A percentile compares a stretch with the other conserved stretches of the same genome.
These are phyloP conservation scores for Telopea speciosissima DNA, from an alignment of 177 flowering plant species.

Conservation along the genomic window DNA sequence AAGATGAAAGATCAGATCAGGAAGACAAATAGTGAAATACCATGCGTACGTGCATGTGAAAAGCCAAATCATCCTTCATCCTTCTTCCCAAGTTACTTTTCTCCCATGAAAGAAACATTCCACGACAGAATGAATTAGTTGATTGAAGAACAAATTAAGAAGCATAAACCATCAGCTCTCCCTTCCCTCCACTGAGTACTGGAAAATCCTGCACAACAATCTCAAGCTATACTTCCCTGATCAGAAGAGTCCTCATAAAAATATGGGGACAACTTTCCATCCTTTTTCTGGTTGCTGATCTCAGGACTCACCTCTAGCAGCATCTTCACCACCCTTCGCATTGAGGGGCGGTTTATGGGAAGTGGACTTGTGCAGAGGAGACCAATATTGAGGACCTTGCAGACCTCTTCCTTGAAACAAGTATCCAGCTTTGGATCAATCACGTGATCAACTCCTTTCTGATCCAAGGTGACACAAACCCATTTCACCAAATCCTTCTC, in stretches of 20 bases:
- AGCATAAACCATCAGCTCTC: neutral
- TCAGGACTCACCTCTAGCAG: slow-evolving; percentile 44
- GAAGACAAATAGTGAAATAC: neutral
- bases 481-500: slow-evolving; percentile 78
- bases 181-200: neutral
- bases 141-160: neutral
- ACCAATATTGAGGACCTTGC: slow-evolving; percentile 52
- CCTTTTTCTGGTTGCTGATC: slow-evolving; percentile 24
- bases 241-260: slow-evolving; percentile 39
- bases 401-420: slow-evolving; percentile 44
- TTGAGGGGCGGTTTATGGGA: slow-evolving; percentile 80
- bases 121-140: neutral
- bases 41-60: neutral
- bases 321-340: slow-evolving; percentile 76
- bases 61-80: neutral
- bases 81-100: neutral
- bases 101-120: neutral
- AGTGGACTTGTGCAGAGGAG: slow-evolving; percentile 61
- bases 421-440: slow-evolving; percentile 55
- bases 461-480: slow-evolving; percentile 47
- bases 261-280: slow-evolving; percentile 51
- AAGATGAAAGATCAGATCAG: neutral
- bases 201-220: neutral
- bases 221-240: slow-evolving; percentile 29
- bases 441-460: slow-evolving; percentile 49